Base-by-base conservation (phyloP, 306 rosid species). In the Albizia julibrissin region DNA sequence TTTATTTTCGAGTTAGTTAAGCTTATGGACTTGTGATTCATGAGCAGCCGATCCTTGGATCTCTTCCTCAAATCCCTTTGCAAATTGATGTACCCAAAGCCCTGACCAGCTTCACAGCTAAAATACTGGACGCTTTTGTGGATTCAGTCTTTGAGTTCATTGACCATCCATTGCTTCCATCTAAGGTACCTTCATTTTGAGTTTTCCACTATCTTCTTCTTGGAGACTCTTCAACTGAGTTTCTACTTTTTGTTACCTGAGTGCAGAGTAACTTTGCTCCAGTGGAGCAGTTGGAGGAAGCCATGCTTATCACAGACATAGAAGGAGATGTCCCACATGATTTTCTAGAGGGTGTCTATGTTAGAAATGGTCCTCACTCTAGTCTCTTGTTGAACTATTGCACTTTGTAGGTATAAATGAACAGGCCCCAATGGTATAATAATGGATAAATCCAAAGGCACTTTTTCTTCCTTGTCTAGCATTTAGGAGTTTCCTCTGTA, bases 281-380 rank as follows among this genome's bases (percentile, higher is more conserved):
- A 0, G 91, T 84, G 21, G 89, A 90, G 40, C 90, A 87, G 84
- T 26, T 90, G 56, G 87, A 75, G 70, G 86, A 81, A 24, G 66
- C 89, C 24, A 61, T 77, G 31, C 47, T 66, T 10, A 75, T 89
- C 79, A 66, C 50, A 7, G 12, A 31, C 75, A 78, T 83, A 59
- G 76, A 79, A 85, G 93, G 94, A 24, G 27, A 75, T 46, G 74
- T 92, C 56, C 93, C 94, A 9, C 58, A 70, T 37, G 64, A 79
- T n/a, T 92, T 92, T 62, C 89, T 86, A 3, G 74, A 80, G 42
- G 94, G 93, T 31, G 86, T 89, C 70, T 89, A 71, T 81, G 21
- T 89, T 29, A 86, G 91, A 89, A 90, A 87, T 76, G 97, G 93
- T 89, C 1, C 16, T 72, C 26, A 0, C 21, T 42, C 34, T 40